Conservation (phyloP, 148 eudicot species). For the Fagopyrum esculentum region DNA sequence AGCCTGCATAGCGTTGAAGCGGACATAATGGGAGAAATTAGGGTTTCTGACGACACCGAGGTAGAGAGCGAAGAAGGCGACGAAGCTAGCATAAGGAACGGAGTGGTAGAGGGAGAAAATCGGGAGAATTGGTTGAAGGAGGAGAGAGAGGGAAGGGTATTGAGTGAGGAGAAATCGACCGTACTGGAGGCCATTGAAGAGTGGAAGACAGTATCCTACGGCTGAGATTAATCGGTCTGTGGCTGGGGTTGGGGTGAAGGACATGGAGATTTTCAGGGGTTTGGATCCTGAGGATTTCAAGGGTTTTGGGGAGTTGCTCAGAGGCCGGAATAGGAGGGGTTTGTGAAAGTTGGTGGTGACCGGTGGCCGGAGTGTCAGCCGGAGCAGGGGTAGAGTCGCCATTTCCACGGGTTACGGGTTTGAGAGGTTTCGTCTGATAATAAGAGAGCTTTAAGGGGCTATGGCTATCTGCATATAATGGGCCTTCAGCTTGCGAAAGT, state of each 20-base stretch:
- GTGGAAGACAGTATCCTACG: conserved; percentile 60
- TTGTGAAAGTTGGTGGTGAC: conserved; percentile 18
- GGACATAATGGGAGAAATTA: conserved; percentile 40
- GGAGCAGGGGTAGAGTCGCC: conserved; percentile 52
- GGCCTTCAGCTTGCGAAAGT: too few relatives aligned
- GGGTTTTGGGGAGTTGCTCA: not conserved
- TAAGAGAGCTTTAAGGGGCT: too few relatives aligned
- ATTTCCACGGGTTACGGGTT: conserved; percentile 3
- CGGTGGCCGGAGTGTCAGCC: conserved; percentile 43
- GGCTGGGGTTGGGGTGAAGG: conserved; percentile 52
- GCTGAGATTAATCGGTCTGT: conserved; percentile 72
- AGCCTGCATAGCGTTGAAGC: conserved; percentile 86
- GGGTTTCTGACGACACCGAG: conserved; percentile 64
- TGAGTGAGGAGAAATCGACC: conserved; percentile 63
- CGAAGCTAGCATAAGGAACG: conserved; percentile 60
- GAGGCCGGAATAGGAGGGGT: conserved; percentile 27
- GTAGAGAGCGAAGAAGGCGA: conserved; percentile 59
- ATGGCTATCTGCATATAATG: too few relatives aligned
- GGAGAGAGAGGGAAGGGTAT: conserved; percentile 46
- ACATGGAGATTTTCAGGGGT: conserved; percentile 6
- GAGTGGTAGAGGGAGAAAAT: conserved; percentile 53
- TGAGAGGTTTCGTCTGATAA: too few relatives aligned
- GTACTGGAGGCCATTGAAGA: conserved; percentile 77
- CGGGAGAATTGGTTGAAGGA: conserved; percentile 58
- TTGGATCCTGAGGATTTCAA: conserved; percentile 11